Conservation (phyloP, 2,329 filamentous ascomycete species). For the Scedosporium apiospermum region DNA sequence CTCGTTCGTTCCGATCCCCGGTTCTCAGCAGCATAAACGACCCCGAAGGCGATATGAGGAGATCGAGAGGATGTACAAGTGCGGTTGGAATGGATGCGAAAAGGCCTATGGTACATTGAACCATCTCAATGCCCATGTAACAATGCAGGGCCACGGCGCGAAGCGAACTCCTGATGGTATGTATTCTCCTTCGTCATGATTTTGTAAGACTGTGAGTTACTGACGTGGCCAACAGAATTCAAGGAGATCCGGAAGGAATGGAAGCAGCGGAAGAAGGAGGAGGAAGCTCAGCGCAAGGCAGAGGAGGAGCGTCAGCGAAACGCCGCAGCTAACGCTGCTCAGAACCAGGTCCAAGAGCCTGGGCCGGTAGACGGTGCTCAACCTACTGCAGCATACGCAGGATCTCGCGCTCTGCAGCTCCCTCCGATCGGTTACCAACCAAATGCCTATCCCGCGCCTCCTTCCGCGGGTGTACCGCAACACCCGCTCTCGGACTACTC, state of each 20-base stretch:
- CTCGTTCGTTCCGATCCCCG: slow-evolving; percentile 94
- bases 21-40: slow-evolving; percentile 93
- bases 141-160: slow-evolving; percentile 92
- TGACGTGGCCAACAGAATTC: slow-evolving; percentile 59
- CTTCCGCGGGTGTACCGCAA: slow-evolving; percentile 39
- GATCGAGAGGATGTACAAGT: slow-evolving; percentile 99
- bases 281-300: slow-evolving; percentile 80
- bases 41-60: slow-evolving; percentile 91
- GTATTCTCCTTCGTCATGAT: slow-evolving; percentile 17
- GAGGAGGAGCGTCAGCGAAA: slow-evolving; percentile 73
- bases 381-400: slow-evolving; percentile 44
- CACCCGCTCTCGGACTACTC: slow-evolving; percentile 46
- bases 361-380: slow-evolving; percentile 37
- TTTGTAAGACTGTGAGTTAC: not conserved
- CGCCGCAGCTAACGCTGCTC: slow-evolving; percentile 41
- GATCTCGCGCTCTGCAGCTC: slow-evolving; percentile 52
- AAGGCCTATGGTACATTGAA: slow-evolving; percentile 98
- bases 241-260: slow-evolving; percentile 99
- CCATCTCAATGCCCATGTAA: slow-evolving; percentile 95
- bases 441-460: slow-evolving; percentile 56
- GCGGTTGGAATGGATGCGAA: slow-evolving; percentile 95
- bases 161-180: slow-evolving; percentile 97
- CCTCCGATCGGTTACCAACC: slow-evolving; percentile 68
- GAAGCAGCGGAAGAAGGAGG: slow-evolving; percentile 99
- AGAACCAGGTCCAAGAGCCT: slow-evolving; percentile 35